A percentile compares a stretch with the other conserved stretches of the same genome.
Evolutionary conservation across 306 rosid species (phyloP).

Genomic region (Casuarina equisetifolia): DNA sequence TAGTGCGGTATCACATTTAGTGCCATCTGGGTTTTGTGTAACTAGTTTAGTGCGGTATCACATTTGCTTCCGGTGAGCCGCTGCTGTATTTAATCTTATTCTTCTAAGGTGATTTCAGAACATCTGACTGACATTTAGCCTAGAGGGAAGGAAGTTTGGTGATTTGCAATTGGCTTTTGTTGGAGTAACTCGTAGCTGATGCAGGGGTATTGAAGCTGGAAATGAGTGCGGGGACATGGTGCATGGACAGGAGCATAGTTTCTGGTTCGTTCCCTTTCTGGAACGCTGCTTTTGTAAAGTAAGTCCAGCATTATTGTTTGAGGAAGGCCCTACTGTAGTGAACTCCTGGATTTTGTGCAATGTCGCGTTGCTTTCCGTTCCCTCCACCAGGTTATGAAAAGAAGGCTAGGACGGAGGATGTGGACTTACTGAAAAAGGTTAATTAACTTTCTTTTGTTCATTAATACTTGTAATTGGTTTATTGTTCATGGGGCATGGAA

Average conservation of each 20-base stretch:
- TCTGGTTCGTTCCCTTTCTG: slow-evolving; percentile 70
- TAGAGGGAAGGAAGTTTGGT: slow-evolving; percentile 35
- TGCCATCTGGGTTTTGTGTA: slow-evolving; percentile 31
- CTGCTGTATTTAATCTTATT: slow-evolving; percentile 26
- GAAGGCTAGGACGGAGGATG: slow-evolving; percentile 64
- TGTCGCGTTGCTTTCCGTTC: slow-evolving; percentile 99
- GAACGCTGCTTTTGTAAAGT: slow-evolving; percentile 59
- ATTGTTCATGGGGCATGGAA: slow-evolving; percentile 2
- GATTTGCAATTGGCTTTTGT: slow-evolving; percentile 37
- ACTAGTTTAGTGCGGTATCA: slow-evolving; percentile 24
- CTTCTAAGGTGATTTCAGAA: slow-evolving; percentile 30
- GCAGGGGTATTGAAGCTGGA: slow-evolving; percentile 69
- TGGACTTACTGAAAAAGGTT: slow-evolving; percentile 72
- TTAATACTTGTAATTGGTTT: slow-evolving; percentile 26
- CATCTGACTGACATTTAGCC: slow-evolving; percentile 29
- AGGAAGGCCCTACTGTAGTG: slow-evolving; percentile 46
- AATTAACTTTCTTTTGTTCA: slow-evolving; percentile 31
- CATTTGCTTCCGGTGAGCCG: slow-evolving; percentile 34
- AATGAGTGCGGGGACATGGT: slow-evolving; percentile 91
- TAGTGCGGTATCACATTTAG: slow-evolving; percentile 26
- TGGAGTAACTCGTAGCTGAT: slow-evolving; percentile 48
- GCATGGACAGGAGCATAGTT: slow-evolving; percentile 86
- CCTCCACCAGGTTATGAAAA: slow-evolving; percentile 94
- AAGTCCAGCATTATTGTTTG: slow-evolving; percentile 42
- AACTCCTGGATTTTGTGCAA: slow-evolving; percentile 67